These are phyloP conservation scores for Neoarthrinium moseri DNA, from an alignment of 2,329 filamentous ascomycete species.

Conservation along the genomic window DNA sequence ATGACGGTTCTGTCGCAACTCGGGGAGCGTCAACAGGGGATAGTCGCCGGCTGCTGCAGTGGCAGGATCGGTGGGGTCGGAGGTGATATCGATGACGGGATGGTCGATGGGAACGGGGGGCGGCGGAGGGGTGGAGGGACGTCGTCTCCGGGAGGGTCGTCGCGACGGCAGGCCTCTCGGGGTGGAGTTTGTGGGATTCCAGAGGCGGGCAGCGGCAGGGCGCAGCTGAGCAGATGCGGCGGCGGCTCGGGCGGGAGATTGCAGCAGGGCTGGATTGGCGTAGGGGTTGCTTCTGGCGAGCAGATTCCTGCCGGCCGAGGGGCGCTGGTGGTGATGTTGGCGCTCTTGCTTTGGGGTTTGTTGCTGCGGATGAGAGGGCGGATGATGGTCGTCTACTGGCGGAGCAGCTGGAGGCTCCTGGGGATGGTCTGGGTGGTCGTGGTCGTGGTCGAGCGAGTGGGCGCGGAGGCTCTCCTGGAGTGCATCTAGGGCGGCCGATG, in stretches of 20 bases:
- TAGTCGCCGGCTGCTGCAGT: slow-evolving; percentile 43
- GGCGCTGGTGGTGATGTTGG: slow-evolving; percentile 14
- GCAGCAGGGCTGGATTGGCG: slow-evolving; percentile 9
- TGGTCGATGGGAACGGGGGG: slow-evolving; percentile 50
- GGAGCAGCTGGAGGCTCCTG: neutral
- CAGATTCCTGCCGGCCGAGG: slow-evolving; percentile 20
- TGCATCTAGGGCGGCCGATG: slow-evolving; percentile 28
- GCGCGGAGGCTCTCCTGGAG: slow-evolving; percentile 7
- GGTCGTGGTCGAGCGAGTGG: slow-evolving; percentile 3
- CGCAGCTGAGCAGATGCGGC: slow-evolving; percentile 29
- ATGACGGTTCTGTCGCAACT: slow-evolving; percentile 47
- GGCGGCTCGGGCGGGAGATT: slow-evolving; percentile 10
- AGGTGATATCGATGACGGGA: slow-evolving; percentile 37
- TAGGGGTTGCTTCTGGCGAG: slow-evolving; percentile 15
- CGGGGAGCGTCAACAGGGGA: slow-evolving; percentile 50
- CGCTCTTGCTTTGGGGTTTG: too few relatives aligned
- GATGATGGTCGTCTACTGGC: slow-evolving; percentile 3
- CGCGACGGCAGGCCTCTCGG: slow-evolving; percentile 34
- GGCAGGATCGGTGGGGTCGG: slow-evolving; percentile 33
- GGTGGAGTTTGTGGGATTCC: slow-evolving; percentile 62
- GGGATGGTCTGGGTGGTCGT: slow-evolving; percentile 7
- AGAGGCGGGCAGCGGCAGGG: slow-evolving; percentile 50
- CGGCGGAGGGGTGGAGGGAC: slow-evolving; percentile 52
- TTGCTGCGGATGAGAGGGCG: slow-evolving; percentile 10
- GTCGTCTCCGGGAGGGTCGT: slow-evolving; percentile 33